phyloP scores from a whole-genome alignment of 2,329 filamentous ascomycete genomes.

The Verticillium albo-atrum region DNA sequence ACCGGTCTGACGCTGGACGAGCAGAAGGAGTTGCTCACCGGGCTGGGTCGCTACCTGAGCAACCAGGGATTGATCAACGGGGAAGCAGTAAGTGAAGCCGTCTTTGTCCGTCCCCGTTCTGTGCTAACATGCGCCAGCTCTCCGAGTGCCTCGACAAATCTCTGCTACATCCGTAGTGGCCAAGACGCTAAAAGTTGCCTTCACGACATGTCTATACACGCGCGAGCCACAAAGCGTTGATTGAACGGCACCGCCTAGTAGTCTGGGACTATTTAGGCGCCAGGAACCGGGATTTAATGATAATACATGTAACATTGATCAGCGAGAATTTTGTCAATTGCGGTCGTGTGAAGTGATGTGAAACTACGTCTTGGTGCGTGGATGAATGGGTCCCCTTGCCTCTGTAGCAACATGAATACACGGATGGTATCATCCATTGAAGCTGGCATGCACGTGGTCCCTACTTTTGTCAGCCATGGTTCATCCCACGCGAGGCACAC shows the following conservation, averaged over 20 bases:
- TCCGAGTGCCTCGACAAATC: not conserved
- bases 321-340: not conserved
- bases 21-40: slow-evolving; percentile 75
- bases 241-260: not conserved
- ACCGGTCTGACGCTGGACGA: slow-evolving; percentile 83
- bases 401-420: no score
- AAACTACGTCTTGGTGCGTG: no score
- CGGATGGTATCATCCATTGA: slow-evolving; percentile 7
- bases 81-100: slow-evolving; percentile 21
- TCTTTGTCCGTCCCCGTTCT: no score
- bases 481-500: not conserved
- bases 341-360: no score
- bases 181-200: not conserved
- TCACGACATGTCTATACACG: not conserved
- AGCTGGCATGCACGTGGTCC: slow-evolving; percentile 26
- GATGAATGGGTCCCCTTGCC: no score
- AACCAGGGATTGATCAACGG: slow-evolving; percentile 53
- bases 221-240: not conserved
- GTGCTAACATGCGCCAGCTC: not conserved
- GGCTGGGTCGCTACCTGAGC: slow-evolving; percentile 58
- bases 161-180: not conserved
- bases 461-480: slow-evolving; percentile 2
- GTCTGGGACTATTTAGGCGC: not conserved
- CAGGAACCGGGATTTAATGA: not conserved
- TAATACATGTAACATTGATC: not conserved